phyloP scores from a whole-genome alignment of 176 grass and related monocot species.

The Oryza rufipogon region DNA sequence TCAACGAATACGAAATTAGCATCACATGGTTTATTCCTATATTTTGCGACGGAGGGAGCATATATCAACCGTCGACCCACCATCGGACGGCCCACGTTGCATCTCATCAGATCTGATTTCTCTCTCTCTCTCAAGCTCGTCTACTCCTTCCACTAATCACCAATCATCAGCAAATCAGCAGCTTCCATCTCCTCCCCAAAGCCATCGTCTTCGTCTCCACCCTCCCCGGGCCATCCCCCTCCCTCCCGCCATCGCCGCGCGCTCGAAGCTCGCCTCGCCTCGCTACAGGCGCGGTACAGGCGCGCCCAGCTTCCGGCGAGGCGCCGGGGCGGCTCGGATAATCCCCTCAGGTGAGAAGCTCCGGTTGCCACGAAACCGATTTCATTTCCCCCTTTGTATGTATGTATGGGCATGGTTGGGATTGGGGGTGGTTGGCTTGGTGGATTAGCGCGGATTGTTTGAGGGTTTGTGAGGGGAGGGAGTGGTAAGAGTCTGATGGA shows the following conservation, averaged over 20 bases:
- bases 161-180: background rate
- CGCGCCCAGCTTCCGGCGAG: background rate
- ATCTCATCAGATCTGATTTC: background rate
- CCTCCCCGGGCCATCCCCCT: too few relatives aligned
- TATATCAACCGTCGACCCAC: too few relatives aligned
- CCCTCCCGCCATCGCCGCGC: background rate
- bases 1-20: too few relatives aligned
- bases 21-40: too few relatives aligned
- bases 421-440: background rate
- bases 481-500: background rate
- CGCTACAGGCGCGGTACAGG: background rate
- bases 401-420: background rate
- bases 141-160: background rate
- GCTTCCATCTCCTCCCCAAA: too few relatives aligned
- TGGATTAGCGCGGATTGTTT: background rate
- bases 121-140: too few relatives aligned
- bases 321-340: background rate
- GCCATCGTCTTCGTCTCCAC: too few relatives aligned
- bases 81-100: background rate
- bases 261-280: too few relatives aligned
- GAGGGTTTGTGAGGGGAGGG: background rate
- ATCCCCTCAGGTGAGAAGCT: background rate
- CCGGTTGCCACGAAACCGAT: background rate
- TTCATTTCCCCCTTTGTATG: background rate
- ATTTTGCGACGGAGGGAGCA: too few relatives aligned